Evolutionary conservation across 257 asterid genomes (phyloP).

Genomic region (Solanum bulbocastanum): DNA sequence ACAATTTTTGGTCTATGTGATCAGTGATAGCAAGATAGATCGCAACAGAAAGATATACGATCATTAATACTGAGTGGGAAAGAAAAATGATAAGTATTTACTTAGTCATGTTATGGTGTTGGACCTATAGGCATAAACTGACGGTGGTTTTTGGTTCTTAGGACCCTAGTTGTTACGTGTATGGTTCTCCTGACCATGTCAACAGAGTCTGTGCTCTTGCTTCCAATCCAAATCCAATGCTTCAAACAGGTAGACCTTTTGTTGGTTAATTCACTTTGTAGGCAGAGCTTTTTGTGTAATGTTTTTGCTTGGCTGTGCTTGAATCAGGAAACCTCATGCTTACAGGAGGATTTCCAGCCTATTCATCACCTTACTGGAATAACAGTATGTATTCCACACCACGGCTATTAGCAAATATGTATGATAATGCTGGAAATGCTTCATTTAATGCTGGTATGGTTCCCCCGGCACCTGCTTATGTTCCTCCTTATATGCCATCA

Average conservation of each 20-base stretch:
- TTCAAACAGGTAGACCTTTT: constrained; percentile 45
- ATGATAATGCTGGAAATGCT: constrained; percentile 50
- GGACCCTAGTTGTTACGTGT: constrained; percentile 51
- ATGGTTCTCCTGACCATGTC: constrained; percentile 87
- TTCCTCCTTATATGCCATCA: constrained; percentile 37
- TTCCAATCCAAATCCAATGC: constrained; percentile 44
- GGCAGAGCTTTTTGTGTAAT: neutral
- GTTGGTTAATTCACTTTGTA: neutral
- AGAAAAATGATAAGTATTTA: neutral
- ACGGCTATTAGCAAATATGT: constrained; percentile 32
- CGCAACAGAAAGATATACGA: neutral
- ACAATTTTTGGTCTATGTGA: neutral
- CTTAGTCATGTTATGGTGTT: neutral
- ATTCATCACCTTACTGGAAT: constrained; percentile 62
- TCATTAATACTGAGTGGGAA: neutral
- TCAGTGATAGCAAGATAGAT: neutral
- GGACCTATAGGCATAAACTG: neutral
- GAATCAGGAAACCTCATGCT: constrained; percentile 37
- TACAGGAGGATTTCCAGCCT: constrained; percentile 55
- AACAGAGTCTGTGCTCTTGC: constrained; percentile 62
- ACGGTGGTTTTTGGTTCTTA: neutral
- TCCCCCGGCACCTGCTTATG: constrained; percentile 28
- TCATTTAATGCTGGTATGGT: constrained; percentile 48
- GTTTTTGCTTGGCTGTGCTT: neutral
- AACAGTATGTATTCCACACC: constrained; percentile 31